phyloP scores from a whole-genome alignment of 495 filamentous ascomycete genomes.

The Usnea hakonensis region DNA sequence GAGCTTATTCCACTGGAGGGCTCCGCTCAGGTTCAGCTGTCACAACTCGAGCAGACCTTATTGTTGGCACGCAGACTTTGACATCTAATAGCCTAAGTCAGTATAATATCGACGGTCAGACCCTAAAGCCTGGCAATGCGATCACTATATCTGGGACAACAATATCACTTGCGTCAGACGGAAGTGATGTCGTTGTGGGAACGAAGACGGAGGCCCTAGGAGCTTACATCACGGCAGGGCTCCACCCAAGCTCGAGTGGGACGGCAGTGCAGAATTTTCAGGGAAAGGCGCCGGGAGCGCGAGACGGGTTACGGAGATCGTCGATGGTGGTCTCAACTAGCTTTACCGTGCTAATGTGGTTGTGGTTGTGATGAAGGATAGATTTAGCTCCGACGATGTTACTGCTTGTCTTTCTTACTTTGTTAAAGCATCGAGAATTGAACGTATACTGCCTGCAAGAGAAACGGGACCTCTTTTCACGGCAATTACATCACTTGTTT shows the following conservation, averaged over 20 bases:
- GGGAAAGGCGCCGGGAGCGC: neutral
- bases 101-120: slow-evolving; percentile 10
- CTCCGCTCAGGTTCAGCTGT: neutral
- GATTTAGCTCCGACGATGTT: neutral
- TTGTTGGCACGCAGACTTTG: slow-evolving; percentile 1
- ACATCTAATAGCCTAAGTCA: slow-evolving; percentile 1
- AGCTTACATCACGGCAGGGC: neutral
- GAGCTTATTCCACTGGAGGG: neutral
- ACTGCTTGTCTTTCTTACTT: neutral
- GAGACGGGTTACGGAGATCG: neutral
- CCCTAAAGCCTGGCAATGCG: slow-evolving; percentile 9
- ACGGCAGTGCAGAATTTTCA: neutral
- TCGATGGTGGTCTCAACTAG: neutral
- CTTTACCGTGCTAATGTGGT: neutral
- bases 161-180: slow-evolving; percentile 7
- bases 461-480: neutral
- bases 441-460: neutral
- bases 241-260: neutral
- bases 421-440: neutral
- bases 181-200: slow-evolving; percentile 7
- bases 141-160: slow-evolving; percentile 4
- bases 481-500: neutral
- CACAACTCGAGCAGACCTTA: neutral
- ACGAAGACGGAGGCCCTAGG: slow-evolving; percentile 7
- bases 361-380: neutral